Evolutionary conservation across 306 rosid species (phyloP).

Genomic region (Dicorynia guianensis): DNA sequence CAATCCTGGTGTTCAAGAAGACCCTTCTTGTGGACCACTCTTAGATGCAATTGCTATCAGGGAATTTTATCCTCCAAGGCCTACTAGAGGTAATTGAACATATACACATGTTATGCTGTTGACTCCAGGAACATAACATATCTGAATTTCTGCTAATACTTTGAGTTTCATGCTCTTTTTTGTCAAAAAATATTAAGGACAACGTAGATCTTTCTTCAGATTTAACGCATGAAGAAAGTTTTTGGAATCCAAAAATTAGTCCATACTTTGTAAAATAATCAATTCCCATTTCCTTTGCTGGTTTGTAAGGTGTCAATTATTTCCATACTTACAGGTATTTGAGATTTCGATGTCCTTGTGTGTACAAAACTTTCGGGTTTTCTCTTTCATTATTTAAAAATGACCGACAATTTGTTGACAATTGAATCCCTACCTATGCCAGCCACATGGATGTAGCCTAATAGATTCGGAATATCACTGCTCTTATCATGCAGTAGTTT

Average conservation of each 20-base stretch:
- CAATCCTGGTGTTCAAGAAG: conserved; percentile 94
- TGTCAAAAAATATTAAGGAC: not conserved
- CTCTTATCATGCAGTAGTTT: not conserved
- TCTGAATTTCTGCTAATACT: conserved; percentile 1
- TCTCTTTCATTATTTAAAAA: not conserved
- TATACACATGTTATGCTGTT: not conserved
- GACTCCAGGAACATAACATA: not conserved
- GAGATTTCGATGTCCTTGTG: too few species aligned
- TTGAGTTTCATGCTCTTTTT: not conserved
- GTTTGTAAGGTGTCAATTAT: not conserved
- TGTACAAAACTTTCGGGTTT: not conserved
- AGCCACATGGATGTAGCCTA: not conserved
- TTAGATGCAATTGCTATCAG: conserved; percentile 92
- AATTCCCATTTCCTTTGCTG: not conserved
- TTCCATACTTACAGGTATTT: conserved; percentile 7
- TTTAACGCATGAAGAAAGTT: conserved; percentile 8
- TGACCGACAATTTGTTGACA: not conserved
- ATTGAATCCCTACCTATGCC: not conserved
- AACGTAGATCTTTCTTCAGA: conserved; percentile 24
- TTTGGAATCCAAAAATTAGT: conserved; percentile 2
- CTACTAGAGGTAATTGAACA: conserved; percentile 73
- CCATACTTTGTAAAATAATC: conserved; percentile 7
- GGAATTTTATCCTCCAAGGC: conserved; percentile 71
- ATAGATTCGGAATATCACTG: not conserved
- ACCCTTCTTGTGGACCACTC: conserved; percentile 93